These are phyloP conservation scores for Phtheirospermum japonicum DNA, from an alignment of 257 asterid genomes.

Conservation along the genomic window DNA sequence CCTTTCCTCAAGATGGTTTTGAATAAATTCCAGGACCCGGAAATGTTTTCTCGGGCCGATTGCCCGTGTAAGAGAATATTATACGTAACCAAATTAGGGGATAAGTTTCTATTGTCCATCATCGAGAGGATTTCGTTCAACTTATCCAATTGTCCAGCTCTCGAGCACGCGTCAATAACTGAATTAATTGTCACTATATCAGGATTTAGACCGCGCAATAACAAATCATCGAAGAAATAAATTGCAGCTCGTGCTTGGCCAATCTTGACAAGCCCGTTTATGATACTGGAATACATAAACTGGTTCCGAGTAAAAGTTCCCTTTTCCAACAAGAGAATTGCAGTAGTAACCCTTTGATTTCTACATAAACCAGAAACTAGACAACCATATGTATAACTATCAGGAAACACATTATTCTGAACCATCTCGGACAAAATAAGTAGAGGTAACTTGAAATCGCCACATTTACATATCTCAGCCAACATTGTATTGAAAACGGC, in stretches of 20 bases:
- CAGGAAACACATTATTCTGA: slow-evolving; percentile 52
- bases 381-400: slow-evolving; percentile 53
- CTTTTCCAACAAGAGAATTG: slow-evolving; percentile 58
- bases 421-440: slow-evolving; percentile 63
- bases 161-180: slow-evolving; percentile 67
- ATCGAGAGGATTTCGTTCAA: slow-evolving; percentile 36
- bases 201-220: slow-evolving; percentile 40
- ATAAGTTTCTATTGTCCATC: slow-evolving; percentile 36
- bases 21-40: slow-evolving; percentile 51
- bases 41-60: slow-evolving; percentile 41
- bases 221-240: slow-evolving; percentile 57
- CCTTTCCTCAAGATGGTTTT: slow-evolving; percentile 48
- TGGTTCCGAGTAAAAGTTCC: slow-evolving; percentile 44
- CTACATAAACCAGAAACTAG: slow-evolving; percentile 64
- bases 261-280: slow-evolving; percentile 65
- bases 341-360: slow-evolving; percentile 58
- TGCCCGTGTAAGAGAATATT: slow-evolving; percentile 76
- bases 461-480: slow-evolving; percentile 49
- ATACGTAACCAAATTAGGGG: slow-evolving; percentile 64
- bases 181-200: slow-evolving; percentile 64
- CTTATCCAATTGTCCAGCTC: slow-evolving; percentile 48
- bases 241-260: slow-evolving; percentile 63
- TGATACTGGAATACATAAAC: slow-evolving; percentile 64
- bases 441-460: slow-evolving; percentile 44
- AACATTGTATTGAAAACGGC: slow-evolving; percentile 61